A percentile compares a stretch with the other conserved stretches of the same genome.
Conservation (phyloP, 2,329 filamentous ascomycete species). For the Endothia cerciana region DNA sequence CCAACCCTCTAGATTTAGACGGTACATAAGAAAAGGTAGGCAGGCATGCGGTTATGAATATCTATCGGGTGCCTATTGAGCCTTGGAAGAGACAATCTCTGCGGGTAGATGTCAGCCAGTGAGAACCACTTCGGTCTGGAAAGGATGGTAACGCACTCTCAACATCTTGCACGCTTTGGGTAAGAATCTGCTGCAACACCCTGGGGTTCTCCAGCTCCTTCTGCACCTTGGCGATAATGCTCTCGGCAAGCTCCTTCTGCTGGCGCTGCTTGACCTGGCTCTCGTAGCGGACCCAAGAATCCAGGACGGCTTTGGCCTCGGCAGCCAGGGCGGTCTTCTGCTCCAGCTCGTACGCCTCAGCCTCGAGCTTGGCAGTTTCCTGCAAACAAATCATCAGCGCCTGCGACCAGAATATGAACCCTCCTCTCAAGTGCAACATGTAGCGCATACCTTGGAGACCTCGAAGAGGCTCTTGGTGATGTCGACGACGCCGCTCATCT, state of each 20-base stretch:
- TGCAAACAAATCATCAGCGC: slow-evolving; percentile 43
- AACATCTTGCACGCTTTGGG: slow-evolving; percentile 94
- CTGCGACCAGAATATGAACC: background rate
- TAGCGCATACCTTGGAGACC: slow-evolving; percentile 83
- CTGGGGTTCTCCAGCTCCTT: slow-evolving; percentile 99
- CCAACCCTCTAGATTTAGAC: slow-evolving; percentile 53
- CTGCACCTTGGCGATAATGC: slow-evolving; percentile 94
- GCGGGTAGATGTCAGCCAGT: slow-evolving; percentile 40
- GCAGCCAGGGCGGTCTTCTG: slow-evolving; percentile 89
- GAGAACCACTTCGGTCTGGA: background rate
- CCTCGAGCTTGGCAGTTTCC: slow-evolving; percentile 97
- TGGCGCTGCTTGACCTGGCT: slow-evolving; percentile 98
- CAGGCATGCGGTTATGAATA: slow-evolving; percentile 29
- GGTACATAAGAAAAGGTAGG: slow-evolving; percentile 56
- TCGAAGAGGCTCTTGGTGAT: slow-evolving; percentile 97
- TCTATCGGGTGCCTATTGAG: slow-evolving; percentile 56
- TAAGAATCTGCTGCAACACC: slow-evolving; percentile 94
- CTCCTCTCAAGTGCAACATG: background rate
- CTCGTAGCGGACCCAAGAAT: slow-evolving; percentile 99
- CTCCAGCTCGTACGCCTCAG: slow-evolving; percentile 95
- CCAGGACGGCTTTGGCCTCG: slow-evolving; percentile 93
- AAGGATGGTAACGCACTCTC: slow-evolving; percentile 69
- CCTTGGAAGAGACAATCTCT: slow-evolving; percentile 68
- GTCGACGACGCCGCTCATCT: slow-evolving; percentile 92
- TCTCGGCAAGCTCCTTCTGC: slow-evolving; percentile 92